Evolutionary conservation across 2,329 filamentous ascomycete genomes (phyloP).

Genomic region (Nannizziopsis arthrosporioides): DNA sequence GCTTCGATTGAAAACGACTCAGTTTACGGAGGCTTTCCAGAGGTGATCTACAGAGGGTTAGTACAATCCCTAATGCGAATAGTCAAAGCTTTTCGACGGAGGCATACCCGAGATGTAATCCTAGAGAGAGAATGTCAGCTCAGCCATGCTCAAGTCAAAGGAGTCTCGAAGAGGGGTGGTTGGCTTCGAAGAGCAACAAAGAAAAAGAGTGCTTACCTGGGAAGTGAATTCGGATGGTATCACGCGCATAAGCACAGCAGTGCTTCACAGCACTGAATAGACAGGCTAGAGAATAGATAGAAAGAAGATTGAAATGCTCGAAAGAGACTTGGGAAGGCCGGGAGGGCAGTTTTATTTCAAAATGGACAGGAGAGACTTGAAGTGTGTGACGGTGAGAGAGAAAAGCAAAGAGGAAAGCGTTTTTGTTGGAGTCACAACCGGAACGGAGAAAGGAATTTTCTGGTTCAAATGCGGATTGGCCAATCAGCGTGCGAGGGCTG

Average conservation of each 20-base stretch:
- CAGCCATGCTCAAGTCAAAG: constrained; percentile 14
- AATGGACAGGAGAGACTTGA: constrained; percentile 10
- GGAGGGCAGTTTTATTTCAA: constrained; percentile 12
- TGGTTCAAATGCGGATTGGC: not conserved
- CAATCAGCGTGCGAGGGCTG: constrained; percentile 1
- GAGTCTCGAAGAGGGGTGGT: not conserved
- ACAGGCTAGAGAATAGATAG: constrained; percentile 10
- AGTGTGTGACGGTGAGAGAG: constrained; percentile 8
- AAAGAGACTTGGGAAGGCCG: constrained; percentile 14
- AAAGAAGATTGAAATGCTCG: not conserved
- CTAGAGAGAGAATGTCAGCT: constrained; percentile 26
- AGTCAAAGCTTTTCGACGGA: constrained; percentile 7
- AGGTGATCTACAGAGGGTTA: constrained; percentile 43
- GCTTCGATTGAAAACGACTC: constrained; percentile 26
- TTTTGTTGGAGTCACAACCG: not conserved
- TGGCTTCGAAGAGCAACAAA: not conserved
- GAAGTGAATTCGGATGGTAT: constrained; percentile 75
- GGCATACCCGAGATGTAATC: constrained; percentile 53
- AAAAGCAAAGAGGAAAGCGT: not conserved
- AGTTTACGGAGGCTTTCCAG: constrained; percentile 56
- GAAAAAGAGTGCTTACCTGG: constrained; percentile 49
- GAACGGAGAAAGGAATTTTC: not conserved
- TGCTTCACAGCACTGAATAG: constrained; percentile 27
- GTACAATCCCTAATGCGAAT: constrained; percentile 15
- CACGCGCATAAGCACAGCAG: constrained; percentile 67